Evolutionary conservation across 1,139 yeast species (phyloP).

Genomic region (Magnusiomyces tetraspermus): DNA sequence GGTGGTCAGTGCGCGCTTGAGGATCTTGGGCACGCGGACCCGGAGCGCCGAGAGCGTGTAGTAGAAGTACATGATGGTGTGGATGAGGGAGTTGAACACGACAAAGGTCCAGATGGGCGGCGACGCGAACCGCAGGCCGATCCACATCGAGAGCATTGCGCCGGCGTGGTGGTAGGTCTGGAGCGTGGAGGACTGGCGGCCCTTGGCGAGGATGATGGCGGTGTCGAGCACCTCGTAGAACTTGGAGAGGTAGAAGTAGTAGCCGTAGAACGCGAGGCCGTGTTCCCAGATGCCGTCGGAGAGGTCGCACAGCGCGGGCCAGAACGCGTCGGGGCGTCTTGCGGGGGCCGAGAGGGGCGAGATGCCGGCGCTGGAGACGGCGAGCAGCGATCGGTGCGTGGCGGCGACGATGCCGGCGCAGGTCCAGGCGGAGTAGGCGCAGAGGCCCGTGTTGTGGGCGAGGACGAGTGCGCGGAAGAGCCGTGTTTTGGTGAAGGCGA

Average conservation of each 20-base stretch:
- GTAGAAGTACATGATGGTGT: conserved; percentile 67
- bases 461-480: conserved; percentile 49
- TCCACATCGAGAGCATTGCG: conserved; percentile 80
- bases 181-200: conserved; percentile 56
- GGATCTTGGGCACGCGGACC: conserved; percentile 47
- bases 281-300: conserved; percentile 50
- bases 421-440: conserved; percentile 64
- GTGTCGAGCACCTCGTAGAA: conserved; percentile 70
- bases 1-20: conserved; percentile 55
- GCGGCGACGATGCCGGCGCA: conserved; percentile 56
- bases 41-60: conserved; percentile 56
- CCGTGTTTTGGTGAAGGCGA: conserved; percentile 38
- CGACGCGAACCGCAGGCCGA: conserved; percentile 59
- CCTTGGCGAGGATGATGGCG: conserved; percentile 56
- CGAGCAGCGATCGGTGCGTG: conserved; percentile 33
- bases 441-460: conserved; percentile 52
- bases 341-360: conserved; percentile 10
- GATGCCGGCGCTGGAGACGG: conserved; percentile 16
- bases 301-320: conserved; percentile 56
- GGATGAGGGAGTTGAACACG: conserved; percentile 69
- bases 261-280: conserved; percentile 54
- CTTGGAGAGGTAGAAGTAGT: conserved; percentile 61
- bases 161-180: conserved; percentile 78
- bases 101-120: conserved; percentile 80
- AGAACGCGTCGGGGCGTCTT: conserved; percentile 29